Base-by-base conservation (phyloP, 2,329 filamentous ascomycete species). In the Hymenoscyphus albidus region DNA sequence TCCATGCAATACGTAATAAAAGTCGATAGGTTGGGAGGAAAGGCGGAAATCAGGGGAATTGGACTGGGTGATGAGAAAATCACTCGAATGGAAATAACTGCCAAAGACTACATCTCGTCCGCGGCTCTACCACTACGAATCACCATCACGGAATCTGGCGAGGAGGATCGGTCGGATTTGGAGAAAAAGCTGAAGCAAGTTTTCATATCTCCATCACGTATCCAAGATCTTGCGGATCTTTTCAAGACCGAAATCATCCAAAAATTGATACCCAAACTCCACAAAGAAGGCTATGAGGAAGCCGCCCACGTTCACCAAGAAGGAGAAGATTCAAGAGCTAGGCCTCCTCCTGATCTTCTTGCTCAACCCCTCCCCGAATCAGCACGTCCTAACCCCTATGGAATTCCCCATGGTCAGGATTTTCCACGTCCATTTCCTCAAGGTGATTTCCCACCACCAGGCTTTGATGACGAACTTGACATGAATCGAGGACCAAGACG, bases 401-500 rank as follows among this genome's bases (percentile, higher is more conserved):
- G 85, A 58, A 88, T 89, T 72, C 88, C 85, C n/a, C 82, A 90
- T 42, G 86, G 83, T 12, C 83, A 80, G 18, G 84, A 84, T 14
- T 87, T 83, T 0, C 81, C 84, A 54, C 81, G 81, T 22, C 90
- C 90, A 0, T 74, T 87, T 16, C 93, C 93, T 0, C 78, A 83
- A 0, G 87, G 82, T 10, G 91, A 93, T 69, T 93, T 96, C 70
- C 86, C 89, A 0, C 93, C 94, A 0, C 95, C 95, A 0, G 92
- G 86, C 22, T 98, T 98, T 70, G 95, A 98, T 70, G 94, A 99
- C 75, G 93, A 97, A 73, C 89, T 92, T 72, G 92, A 97, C 68
- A 83, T 97, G 65, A 87, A 91, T 67, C 82, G 87, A 0, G 48
- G 48, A 54, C 90, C 88, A 0, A 82, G 84, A 2, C 84, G 87